Evolutionary conservation across 75 land plant genomes (phyloP).

Genomic region (Picea sitchensis): DNA sequence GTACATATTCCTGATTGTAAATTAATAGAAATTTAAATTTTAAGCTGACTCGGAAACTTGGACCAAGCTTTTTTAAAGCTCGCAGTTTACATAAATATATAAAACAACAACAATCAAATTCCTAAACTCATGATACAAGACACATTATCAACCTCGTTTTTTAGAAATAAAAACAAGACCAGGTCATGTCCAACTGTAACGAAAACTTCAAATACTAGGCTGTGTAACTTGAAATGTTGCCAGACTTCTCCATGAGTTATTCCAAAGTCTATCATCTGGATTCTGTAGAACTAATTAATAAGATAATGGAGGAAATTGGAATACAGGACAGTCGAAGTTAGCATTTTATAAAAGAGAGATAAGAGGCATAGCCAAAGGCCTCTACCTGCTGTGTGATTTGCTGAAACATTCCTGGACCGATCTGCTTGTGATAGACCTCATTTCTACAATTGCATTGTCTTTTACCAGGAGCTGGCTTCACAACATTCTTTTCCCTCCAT

Average conservation of each 20-base stretch:
- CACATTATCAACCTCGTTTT: background rate
- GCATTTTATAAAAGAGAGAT: too few species aligned
- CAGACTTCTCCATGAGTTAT: background rate
- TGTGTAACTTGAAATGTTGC: background rate
- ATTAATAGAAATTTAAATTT: too few species aligned
- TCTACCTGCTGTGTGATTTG: conserved; percentile 92
- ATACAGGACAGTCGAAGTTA: background rate
- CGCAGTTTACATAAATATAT: background rate
- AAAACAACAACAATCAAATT: background rate
- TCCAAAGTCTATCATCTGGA: background rate
- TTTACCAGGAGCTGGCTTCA: conserved; percentile 94
- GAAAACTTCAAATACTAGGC: background rate
- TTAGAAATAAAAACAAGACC: background rate
- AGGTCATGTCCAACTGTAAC: background rate
- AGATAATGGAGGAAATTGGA: background rate
- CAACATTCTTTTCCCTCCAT: conserved; percentile 93
- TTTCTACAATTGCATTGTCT: conserved; percentile 91
- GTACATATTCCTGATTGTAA: background rate
- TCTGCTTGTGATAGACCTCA: conserved; percentile 90
- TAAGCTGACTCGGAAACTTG: too few species aligned
- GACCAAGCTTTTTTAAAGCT: background rate
- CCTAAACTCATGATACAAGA: background rate
- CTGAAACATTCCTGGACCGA: conserved; percentile 97
- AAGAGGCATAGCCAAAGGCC: background rate
- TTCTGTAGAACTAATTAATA: background rate